Conservation (phyloP, 257 asterid genomes). For the Plectranthus barbatus region DNA sequence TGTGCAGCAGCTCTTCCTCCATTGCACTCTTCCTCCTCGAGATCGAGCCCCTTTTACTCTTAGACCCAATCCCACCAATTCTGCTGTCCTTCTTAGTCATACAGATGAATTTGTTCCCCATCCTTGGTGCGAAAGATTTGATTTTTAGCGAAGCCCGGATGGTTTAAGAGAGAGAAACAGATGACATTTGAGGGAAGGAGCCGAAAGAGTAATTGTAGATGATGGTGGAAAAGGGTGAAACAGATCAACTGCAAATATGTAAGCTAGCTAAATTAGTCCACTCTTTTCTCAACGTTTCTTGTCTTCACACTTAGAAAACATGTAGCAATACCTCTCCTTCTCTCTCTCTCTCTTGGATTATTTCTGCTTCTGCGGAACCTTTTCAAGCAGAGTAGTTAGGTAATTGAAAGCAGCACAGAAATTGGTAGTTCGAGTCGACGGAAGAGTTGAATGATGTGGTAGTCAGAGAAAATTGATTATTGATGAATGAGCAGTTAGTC, state of each 20-base stretch:
- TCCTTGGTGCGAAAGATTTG: constrained; percentile 17
- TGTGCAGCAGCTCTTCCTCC: constrained; percentile 79
- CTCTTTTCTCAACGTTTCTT: constrained; percentile 12
- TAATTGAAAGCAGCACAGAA: neutral
- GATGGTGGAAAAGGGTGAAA: neutral
- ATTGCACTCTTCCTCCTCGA: constrained; percentile 51
- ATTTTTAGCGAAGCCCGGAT: constrained; percentile 30
- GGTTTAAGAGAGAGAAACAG: neutral
- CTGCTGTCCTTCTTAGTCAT: constrained; percentile 55
- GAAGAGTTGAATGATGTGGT: neutral
- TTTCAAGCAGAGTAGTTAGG: neutral
- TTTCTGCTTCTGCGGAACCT: neutral
- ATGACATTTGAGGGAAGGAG: neutral
- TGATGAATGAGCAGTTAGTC: constrained; percentile 4
- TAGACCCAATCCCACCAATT: constrained; percentile 51
- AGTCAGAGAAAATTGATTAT: neutral
- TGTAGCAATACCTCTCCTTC: neutral
- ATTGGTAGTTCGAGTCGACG: neutral
- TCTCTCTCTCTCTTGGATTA: neutral
- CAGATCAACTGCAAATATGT: constrained; percentile 26
- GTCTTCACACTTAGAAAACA: constrained; percentile 12
- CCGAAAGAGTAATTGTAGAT: neutral
- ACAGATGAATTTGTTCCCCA: constrained; percentile 74
- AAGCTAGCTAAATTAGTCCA: constrained; percentile 28
- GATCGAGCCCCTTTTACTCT: constrained; percentile 56